Conservation (phyloP, 805 yeast species). For the Candida alai region DNA sequence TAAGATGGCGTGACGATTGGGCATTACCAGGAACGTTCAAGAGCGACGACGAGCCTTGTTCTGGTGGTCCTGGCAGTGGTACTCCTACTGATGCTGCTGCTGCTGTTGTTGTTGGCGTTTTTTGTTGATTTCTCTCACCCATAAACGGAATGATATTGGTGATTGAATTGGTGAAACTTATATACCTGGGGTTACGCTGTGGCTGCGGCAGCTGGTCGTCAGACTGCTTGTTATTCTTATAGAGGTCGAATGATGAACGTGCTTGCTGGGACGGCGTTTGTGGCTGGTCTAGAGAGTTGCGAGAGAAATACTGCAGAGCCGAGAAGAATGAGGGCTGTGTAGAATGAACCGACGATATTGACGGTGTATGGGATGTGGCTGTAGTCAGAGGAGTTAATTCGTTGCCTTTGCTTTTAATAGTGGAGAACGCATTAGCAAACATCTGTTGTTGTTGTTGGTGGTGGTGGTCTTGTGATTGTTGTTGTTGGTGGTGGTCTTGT, state of each 20-base stretch:
- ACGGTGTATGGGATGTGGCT: conserved; percentile 40
- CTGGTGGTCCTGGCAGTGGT: conserved; percentile 13
- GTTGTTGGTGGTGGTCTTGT: conserved; percentile 2
- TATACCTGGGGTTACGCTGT: conserved; percentile 22
- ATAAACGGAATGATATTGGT: conserved; percentile 40
- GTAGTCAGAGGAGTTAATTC: conserved; percentile 43
- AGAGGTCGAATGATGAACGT: no score
- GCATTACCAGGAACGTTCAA: no score
- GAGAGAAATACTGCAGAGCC: conserved; percentile 37
- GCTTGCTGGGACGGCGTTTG: conserved; percentile 20
- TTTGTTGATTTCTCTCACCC: conserved; percentile 27
- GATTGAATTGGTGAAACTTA: conserved; percentile 33
- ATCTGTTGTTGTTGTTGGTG: conserved; percentile 5
- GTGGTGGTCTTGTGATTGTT: conserved; percentile 1
- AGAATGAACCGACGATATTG: conserved; percentile 37
- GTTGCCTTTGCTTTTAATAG: conserved; percentile 3
- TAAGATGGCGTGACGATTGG: conserved; percentile 25
- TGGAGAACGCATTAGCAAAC: background rate
- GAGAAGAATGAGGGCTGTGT: conserved; percentile 42
- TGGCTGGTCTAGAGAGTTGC: conserved; percentile 37
- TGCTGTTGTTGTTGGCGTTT: conserved; percentile 15
- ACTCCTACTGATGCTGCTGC: conserved; percentile 13
- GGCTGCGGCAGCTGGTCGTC: conserved; percentile 23
- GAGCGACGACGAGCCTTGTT: no score
- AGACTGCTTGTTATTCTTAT: conserved; percentile 21